phyloP scores from a whole-genome alignment of 2,329 filamentous ascomycete genomes.

The Lecanoromycetidae sp. region DNA sequence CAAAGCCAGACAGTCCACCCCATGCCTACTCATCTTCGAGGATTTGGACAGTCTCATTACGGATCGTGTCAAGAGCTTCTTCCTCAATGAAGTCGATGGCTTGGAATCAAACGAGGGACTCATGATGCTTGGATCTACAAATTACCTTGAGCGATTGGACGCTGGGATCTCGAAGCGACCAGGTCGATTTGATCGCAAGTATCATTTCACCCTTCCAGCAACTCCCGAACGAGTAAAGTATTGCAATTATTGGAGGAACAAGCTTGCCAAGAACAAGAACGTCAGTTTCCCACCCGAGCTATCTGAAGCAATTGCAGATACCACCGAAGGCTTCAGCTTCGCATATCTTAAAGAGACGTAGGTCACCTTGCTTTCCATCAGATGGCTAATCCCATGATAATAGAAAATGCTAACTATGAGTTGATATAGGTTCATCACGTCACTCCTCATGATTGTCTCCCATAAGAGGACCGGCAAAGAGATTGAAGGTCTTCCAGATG shows the following conservation, averaged over 20 bases:
- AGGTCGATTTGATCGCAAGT: constrained; percentile 55
- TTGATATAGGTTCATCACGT: constrained; percentile 57
- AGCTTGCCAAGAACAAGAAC: constrained; percentile 39
- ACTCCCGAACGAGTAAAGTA: constrained; percentile 45
- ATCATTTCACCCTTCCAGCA: constrained; percentile 49
- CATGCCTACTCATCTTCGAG: constrained; percentile 60
- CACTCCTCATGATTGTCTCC: constrained; percentile 41
- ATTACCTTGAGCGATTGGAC: constrained; percentile 53
- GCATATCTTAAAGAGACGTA: constrained; percentile 56
- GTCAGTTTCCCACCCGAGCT: constrained; percentile 50
- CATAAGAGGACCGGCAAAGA: constrained; percentile 25
- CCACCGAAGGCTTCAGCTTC: constrained; percentile 55
- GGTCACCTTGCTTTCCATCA: too few species aligned
- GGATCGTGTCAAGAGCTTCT: constrained; percentile 51
- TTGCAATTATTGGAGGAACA: constrained; percentile 51
- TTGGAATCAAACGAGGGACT: constrained; percentile 59
- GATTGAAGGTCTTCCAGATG: not conserved
- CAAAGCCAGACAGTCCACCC: constrained; percentile 50
- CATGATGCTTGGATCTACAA: constrained; percentile 56
- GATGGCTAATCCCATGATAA: too few species aligned
- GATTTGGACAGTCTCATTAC: constrained; percentile 57
- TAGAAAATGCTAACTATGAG: too few species aligned
- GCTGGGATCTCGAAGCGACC: constrained; percentile 56
- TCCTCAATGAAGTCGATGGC: constrained; percentile 61
- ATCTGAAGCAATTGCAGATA: constrained; percentile 46